phyloP scores from a whole-genome alignment of 2,329 filamentous ascomycete species.

The Aureobasidium vineae region DNA sequence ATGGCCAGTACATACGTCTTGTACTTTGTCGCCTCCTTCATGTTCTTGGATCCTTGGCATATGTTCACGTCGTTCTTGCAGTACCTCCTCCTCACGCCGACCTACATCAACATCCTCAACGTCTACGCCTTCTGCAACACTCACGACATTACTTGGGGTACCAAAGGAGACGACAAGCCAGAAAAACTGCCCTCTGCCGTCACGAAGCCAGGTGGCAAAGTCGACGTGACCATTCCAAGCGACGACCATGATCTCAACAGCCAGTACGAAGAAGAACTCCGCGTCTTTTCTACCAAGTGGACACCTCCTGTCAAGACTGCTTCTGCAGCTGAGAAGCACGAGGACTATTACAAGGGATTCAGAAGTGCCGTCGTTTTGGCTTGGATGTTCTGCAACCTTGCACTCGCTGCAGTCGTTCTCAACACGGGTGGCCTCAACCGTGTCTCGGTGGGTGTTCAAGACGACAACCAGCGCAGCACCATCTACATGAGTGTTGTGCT shows the following conservation, averaged over 20 bases:
- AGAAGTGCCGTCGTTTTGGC: slow-evolving; percentile 85
- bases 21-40: slow-evolving; percentile 84
- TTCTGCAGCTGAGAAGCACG: slow-evolving; percentile 72
- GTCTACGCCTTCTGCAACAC: slow-evolving; percentile 99
- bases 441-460: slow-evolving; percentile 35
- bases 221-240: slow-evolving; percentile 79
- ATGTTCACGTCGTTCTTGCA: slow-evolving; percentile 94
- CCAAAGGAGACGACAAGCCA: slow-evolving; percentile 94
- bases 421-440: slow-evolving; percentile 76
- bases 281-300: slow-evolving; percentile 70
- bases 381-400: slow-evolving; percentile 98
- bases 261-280: slow-evolving; percentile 84
- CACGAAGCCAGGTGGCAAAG: slow-evolving; percentile 91
- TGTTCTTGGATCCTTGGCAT: slow-evolving; percentile 99
- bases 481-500: slow-evolving; percentile 85
- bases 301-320: slow-evolving; percentile 66
- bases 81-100: slow-evolving; percentile 92
- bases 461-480: slow-evolving; percentile 58
- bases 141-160: slow-evolving; percentile 97
- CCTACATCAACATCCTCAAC: slow-evolving; percentile 97
- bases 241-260: slow-evolving; percentile 94
- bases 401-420: slow-evolving; percentile 78
- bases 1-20: slow-evolving; percentile 89
- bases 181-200: slow-evolving; percentile 86
- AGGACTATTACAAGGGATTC: slow-evolving; percentile 98